Conservation (phyloP, 106 monocot genomes). For the Alisma plantagoaquatica region DNA sequence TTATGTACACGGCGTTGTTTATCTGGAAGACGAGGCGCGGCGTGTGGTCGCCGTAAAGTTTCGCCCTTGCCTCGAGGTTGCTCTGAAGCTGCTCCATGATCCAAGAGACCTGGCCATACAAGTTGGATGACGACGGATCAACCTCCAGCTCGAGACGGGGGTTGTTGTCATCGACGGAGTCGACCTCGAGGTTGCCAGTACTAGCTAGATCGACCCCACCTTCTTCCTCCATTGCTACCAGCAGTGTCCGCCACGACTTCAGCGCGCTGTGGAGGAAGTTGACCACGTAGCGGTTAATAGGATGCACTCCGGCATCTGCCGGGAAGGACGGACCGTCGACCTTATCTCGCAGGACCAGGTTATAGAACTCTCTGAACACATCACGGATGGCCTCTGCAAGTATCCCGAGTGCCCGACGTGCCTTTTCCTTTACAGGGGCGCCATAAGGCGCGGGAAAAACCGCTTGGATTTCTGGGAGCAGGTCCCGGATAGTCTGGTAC, state of each 20-base stretch:
- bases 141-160: too few relatives aligned
- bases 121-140: too few relatives aligned
- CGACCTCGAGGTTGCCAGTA: conserved; percentile 1
- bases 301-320: conserved; percentile 8
- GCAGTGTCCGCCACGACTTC: background rate
- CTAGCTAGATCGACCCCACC: background rate
- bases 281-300: conserved; percentile 14
- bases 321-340: background rate
- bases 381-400: background rate
- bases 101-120: conserved; percentile 6
- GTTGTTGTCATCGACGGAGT: too few relatives aligned
- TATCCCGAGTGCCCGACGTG: background rate
- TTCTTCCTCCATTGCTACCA: conserved; percentile 14
- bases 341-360: background rate
- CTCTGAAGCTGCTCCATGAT: conserved; percentile 7
- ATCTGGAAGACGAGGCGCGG: too few relatives aligned
- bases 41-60: too few relatives aligned
- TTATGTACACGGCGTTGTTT: too few relatives aligned
- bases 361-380: conserved; percentile 6
- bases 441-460: conserved; percentile 2
- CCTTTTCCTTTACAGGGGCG: background rate
- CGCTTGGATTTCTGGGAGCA: conserved; percentile 3
- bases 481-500: conserved; percentile 2
- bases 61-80: conserved; percentile 12
- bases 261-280: conserved; percentile 8